Percentiles rank a stretch among this genome's conserved stretches.
phyloP scores from a whole-genome alignment of 257 asterid species.

The Fraxinus americana region DNA sequence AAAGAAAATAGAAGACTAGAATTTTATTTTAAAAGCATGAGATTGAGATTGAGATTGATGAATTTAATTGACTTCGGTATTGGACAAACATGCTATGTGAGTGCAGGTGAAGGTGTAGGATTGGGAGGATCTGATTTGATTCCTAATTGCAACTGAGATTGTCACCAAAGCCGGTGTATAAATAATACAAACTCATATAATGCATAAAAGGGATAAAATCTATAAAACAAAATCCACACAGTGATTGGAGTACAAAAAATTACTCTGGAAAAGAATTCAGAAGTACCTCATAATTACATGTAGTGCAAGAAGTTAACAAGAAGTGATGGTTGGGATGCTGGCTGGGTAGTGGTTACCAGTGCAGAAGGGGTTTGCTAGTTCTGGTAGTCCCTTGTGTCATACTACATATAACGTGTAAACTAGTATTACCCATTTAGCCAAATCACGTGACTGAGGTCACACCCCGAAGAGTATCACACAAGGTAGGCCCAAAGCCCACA shows the following conservation, averaged over 20 bases:
- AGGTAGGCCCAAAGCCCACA: neutral
- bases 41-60: neutral
- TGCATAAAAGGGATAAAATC: neutral
- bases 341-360: neutral
- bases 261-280: too few species aligned
- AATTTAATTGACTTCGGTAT: neutral
- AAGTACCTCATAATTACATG: too few species aligned
- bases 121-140: neutral
- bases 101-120: neutral
- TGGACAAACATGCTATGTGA: neutral
- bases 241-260: neutral
- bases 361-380: neutral
- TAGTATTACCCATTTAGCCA: neutral
- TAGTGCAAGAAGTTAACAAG: neutral
- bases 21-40: neutral
- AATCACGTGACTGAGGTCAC: neutral
- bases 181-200: neutral
- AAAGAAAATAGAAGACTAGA: neutral
- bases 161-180: neutral
- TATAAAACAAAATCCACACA: neutral
- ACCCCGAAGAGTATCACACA: neutral
- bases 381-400: neutral
- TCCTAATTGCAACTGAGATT: neutral
- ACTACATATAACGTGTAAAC: neutral
- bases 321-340: neutral